Conservation (phyloP, 2,329 filamentous ascomycete genomes). For the Nemania diffusa region DNA sequence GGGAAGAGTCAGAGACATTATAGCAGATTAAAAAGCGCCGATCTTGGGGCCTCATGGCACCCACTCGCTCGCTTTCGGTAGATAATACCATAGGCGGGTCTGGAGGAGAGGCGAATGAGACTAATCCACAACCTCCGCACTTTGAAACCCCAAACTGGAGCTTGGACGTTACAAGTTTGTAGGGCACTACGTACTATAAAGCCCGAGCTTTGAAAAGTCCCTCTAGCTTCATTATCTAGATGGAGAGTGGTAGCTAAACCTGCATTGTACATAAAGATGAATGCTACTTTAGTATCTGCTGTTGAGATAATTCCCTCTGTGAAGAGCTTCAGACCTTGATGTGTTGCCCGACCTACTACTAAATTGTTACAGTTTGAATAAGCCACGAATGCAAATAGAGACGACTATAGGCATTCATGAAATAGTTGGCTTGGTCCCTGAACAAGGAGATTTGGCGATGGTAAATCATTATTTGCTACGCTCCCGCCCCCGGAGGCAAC, state of each 20-base stretch:
- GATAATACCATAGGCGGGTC: not conserved
- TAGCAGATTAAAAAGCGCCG: not conserved
- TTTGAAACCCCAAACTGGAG: not conserved
- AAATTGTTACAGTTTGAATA: not conserved
- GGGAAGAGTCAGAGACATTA: not conserved
- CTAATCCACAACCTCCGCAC: constrained; percentile 8
- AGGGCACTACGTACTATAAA: not conserved
- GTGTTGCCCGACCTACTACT: not conserved
- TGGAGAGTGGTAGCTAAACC: not conserved
- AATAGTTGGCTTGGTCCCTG: not conserved
- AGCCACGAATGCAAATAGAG: not conserved
- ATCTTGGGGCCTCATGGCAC: not conserved
- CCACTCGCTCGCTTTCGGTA: not conserved
- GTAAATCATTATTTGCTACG: not conserved
- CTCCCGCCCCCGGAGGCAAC: not conserved
- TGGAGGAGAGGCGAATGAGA: not conserved
- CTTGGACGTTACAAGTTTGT: not conserved
- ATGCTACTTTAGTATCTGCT: not conserved
- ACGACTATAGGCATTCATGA: not conserved
- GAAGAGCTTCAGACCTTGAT: not conserved
- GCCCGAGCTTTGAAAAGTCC: not conserved
- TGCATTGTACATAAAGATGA: not conserved
- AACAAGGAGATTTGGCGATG: not conserved
- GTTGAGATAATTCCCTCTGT: not conserved
- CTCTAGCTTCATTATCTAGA: not conserved